phyloP scores from a whole-genome alignment of 805 yeast genomes.

The Hermanozyma aechmeae region DNA sequence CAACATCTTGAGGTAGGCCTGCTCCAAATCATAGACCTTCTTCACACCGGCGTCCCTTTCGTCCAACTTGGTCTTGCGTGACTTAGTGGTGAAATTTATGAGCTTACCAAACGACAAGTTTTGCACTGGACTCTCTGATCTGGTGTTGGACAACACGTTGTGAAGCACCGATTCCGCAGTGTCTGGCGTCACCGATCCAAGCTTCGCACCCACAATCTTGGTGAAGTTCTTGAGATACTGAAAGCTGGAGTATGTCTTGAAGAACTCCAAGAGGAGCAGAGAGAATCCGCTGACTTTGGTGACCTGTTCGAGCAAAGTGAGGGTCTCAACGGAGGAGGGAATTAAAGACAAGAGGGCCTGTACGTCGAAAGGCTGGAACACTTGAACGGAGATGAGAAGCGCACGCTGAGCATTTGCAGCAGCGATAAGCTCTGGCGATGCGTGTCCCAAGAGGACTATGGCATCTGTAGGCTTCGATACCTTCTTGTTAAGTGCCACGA shows the following conservation, averaged over 20 bases:
- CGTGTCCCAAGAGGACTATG: conserved; percentile 56
- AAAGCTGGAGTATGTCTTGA: conserved; percentile 43
- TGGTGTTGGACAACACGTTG: conserved; percentile 43
- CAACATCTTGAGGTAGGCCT: conserved; percentile 69
- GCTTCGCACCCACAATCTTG: conserved; percentile 45
- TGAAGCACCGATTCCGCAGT: conserved; percentile 33
- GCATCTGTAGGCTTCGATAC: conserved; percentile 34
- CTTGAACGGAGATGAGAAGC: conserved; percentile 48
- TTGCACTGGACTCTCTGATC: conserved; percentile 48
- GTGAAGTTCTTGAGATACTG: conserved; percentile 39
- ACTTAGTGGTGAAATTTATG: conserved; percentile 17
- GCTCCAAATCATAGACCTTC: conserved; percentile 50
- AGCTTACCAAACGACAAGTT: conserved; percentile 34
- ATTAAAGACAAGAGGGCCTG: conserved; percentile 38
- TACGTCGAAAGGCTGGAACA: conserved; percentile 67
- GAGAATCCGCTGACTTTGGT: conserved; percentile 35
- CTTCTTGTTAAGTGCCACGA: conserved; percentile 17
- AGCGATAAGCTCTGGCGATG: conserved; percentile 32
- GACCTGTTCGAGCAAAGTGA: conserved; percentile 65
- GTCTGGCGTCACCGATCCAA: conserved; percentile 38
- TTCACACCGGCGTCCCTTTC: conserved; percentile 28
- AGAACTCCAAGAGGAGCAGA: conserved; percentile 68
- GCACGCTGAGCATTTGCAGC: conserved; percentile 28
- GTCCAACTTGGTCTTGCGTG: conserved; percentile 12
- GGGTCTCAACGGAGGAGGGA: conserved; percentile 45